phyloP scores from a whole-genome alignment of 2,329 filamentous ascomycete species.

The Cladosporium sp. region DNA sequence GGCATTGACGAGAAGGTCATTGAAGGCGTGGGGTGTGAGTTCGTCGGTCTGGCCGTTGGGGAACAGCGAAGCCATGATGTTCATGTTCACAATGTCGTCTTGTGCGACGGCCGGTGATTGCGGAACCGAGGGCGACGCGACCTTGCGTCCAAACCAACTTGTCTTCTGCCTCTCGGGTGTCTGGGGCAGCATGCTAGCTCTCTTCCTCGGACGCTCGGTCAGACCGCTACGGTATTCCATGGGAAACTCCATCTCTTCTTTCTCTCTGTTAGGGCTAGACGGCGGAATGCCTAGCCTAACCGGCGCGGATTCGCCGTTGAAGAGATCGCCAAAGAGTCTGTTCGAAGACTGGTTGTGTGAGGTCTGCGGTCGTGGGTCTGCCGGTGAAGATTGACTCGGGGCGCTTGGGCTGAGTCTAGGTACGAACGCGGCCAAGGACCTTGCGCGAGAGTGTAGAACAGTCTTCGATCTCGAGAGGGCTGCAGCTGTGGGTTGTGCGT shows the following conservation, averaged over 20 bases:
- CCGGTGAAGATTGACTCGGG: conserved; percentile 10
- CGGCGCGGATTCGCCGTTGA: conserved; percentile 30
- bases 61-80: conserved; percentile 50
- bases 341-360: conserved; percentile 8
- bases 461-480: conserved; percentile 25
- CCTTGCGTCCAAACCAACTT: conserved; percentile 31
- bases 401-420: conserved; percentile 22
- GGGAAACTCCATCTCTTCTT: conserved; percentile 27
- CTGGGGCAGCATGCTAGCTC: conserved; percentile 12
- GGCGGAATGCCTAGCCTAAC: conserved; percentile 27
- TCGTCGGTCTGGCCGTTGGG: conserved; percentile 45
- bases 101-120: conserved; percentile 12
- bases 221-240: conserved; percentile 32
- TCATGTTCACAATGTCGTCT: conserved; percentile 50
- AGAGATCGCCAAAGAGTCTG: conserved; percentile 27
- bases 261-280: conserved; percentile 24
- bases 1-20: conserved; percentile 51
- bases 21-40: conserved; percentile 48
- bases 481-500: conserved; percentile 23
- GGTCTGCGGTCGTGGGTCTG: conserved; percentile 6
- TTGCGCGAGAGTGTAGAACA: conserved; percentile 26
- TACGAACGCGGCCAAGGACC: conserved; percentile 25
- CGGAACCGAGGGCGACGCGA: conserved; percentile 12
- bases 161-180: conserved; percentile 13
- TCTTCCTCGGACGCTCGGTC: conserved; percentile 24